These are phyloP conservation scores for Pugionium cornutum DNA, from an alignment of 345 rosid genomes.

Conservation along the genomic window DNA sequence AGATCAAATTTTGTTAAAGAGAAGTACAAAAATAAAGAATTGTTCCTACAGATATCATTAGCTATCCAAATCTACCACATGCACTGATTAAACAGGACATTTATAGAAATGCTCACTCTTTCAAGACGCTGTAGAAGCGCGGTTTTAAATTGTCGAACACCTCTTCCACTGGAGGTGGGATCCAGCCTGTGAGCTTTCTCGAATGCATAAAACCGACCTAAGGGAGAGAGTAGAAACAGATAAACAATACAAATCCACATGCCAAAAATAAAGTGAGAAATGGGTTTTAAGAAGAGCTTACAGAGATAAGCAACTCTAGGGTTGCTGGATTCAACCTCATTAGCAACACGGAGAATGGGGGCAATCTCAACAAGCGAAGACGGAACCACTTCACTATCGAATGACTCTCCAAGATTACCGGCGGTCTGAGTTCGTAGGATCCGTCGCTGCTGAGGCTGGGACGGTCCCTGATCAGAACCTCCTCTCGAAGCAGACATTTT, in stretches of 20 bases:
- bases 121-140: slow-evolving; percentile 98
- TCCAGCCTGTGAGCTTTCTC: slow-evolving; percentile 97
- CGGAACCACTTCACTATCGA: slow-evolving; percentile 97
- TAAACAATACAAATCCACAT: slow-evolving; percentile 1
- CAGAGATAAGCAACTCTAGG: slow-evolving; percentile 97
- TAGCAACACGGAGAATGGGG: slow-evolving; percentile 99
- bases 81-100: not conserved
- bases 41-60: slow-evolving; percentile 8
- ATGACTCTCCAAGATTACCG: slow-evolving; percentile 88
- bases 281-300: slow-evolving; percentile 41
- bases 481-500: slow-evolving; percentile 61
- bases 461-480: slow-evolving; percentile 51
- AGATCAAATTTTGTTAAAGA: not conserved
- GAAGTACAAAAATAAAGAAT: not conserved
- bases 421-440: slow-evolving; percentile 84
- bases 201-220: slow-evolving; percentile 98
- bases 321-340: slow-evolving; percentile 90
- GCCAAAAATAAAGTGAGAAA: not conserved
- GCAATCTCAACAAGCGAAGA: slow-evolving; percentile 94
- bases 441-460: slow-evolving; percentile 58
- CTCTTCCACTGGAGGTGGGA: slow-evolving; percentile 97
- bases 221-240: slow-evolving; percentile 8
- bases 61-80: slow-evolving; percentile 12
- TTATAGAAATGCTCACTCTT: slow-evolving; percentile 51
- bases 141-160: slow-evolving; percentile 98